Percentiles rank a stretch among this genome's conserved stretches.
These are phyloP conservation scores for Coemansia biformis DNA, from an alignment of 192 early-diverging fungal genomes.

Conservation along the genomic window DNA sequence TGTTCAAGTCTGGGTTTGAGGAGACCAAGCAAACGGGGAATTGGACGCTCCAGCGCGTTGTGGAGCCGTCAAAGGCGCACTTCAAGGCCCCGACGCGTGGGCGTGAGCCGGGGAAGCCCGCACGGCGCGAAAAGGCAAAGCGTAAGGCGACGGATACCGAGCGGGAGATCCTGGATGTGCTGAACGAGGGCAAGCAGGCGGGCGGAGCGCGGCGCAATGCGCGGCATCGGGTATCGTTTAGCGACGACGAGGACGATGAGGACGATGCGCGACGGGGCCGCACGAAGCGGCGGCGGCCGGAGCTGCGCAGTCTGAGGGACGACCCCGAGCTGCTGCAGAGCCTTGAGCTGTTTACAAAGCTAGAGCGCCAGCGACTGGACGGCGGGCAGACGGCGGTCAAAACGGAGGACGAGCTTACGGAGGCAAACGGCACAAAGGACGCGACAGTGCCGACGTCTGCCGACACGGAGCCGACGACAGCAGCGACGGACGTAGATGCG, in stretches of 20 bases:
- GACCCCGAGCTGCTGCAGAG: slow-evolving; percentile 43
- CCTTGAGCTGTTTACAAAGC: slow-evolving; percentile 29
- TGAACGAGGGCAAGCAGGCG: slow-evolving; percentile 21
- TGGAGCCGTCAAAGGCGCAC: slow-evolving; percentile 7
- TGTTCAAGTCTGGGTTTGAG: slow-evolving; percentile 72
- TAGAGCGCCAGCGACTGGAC: slow-evolving; percentile 30
- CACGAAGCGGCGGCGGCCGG: slow-evolving; percentile 24
- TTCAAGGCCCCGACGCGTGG: slow-evolving; percentile 28
- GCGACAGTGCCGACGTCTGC: slow-evolving; percentile 8
- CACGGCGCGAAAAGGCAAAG: slow-evolving; percentile 41
- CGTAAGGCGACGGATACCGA: slow-evolving; percentile 32
- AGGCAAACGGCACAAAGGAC: not conserved
- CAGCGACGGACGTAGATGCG: too few species aligned
- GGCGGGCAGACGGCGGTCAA: not conserved
- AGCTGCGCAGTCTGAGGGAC: slow-evolving; percentile 10
- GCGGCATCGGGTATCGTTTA: slow-evolving; percentile 43
- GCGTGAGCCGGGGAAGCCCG: slow-evolving; percentile 36
- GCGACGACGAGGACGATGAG: slow-evolving; percentile 39
- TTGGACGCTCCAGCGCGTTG: slow-evolving; percentile 31
- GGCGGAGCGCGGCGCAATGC: slow-evolving; percentile 7
- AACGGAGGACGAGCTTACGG: too few species aligned
- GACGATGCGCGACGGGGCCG: slow-evolving; percentile 8
- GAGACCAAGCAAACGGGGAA: slow-evolving; percentile 65
- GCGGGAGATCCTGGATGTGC: slow-evolving; percentile 38
- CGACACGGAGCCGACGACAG: too few species aligned